Conservation (phyloP, 305 asterid genomes). For the Solanum aculeatissimum region DNA sequence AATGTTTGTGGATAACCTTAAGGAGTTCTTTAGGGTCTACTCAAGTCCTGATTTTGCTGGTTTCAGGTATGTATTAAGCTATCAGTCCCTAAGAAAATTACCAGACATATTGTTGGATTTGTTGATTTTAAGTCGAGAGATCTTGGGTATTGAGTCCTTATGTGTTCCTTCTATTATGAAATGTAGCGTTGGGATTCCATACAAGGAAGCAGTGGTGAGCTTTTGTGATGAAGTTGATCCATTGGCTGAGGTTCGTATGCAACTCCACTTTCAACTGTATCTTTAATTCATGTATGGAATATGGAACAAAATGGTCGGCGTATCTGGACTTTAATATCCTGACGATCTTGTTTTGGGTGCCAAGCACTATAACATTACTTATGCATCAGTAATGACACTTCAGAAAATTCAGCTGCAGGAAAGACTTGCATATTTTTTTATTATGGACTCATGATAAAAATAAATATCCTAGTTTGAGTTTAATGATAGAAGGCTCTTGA, state of each 20-base stretch:
- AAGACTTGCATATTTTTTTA: not conserved
- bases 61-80: constrained; percentile 35
- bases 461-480: not conserved
- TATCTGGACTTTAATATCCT: not conserved
- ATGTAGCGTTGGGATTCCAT: constrained; percentile 60
- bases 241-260: constrained; percentile 42
- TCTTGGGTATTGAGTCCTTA: not conserved
- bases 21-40: constrained; percentile 48
- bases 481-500: not conserved
- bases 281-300: not conserved
- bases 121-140: not conserved
- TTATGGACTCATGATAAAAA: not conserved
- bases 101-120: not conserved
- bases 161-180: not conserved
- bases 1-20: constrained; percentile 58
- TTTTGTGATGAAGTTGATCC: constrained; percentile 66
- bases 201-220: constrained; percentile 53
- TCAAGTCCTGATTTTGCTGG: constrained; percentile 46
- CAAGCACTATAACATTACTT: not conserved
- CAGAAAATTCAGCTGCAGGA: not conserved
- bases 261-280: not conserved
- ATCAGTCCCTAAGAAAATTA: not conserved
- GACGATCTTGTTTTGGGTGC: not conserved
- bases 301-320: not conserved
- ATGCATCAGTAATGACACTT: not conserved